Evolutionary conservation across 495 filamentous ascomycete genomes (phyloP).

Genomic region (Aspergillus cavernicola): DNA sequence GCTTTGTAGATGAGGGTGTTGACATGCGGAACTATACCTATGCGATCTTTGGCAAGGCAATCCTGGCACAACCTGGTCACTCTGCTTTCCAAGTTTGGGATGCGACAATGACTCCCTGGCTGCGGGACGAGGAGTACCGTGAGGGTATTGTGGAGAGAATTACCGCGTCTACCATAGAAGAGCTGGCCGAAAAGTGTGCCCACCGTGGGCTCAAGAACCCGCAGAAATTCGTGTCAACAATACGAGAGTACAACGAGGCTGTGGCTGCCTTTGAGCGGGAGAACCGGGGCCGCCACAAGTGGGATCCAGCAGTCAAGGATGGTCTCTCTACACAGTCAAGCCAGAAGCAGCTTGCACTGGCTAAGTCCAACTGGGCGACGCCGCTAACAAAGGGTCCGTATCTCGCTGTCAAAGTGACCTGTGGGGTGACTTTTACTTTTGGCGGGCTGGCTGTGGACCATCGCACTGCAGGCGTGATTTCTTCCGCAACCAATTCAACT

Average conservation of each 20-base stretch:
- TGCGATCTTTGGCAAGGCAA: conserved; percentile 54
- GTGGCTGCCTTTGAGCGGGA: conserved; percentile 35
- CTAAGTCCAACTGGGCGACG: conserved; percentile 62
- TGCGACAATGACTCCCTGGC: conserved; percentile 36
- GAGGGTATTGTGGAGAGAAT: conserved; percentile 51
- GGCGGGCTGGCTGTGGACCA: conserved; percentile 54
- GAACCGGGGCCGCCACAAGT: conserved; percentile 35
- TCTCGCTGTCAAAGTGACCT: conserved; percentile 54
- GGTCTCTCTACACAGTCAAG: conserved; percentile 52
- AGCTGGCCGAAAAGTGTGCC: conserved; percentile 47
- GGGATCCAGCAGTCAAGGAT: conserved; percentile 55
- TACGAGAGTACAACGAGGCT: conserved; percentile 52
- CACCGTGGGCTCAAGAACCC: conserved; percentile 39
- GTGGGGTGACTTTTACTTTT: conserved; percentile 64
- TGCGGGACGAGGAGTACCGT: conserved; percentile 57
- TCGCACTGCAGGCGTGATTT: conserved; percentile 45
- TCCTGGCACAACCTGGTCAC: conserved; percentile 51
- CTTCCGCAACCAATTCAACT: conserved; percentile 34
- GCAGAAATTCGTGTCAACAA: conserved; percentile 41
- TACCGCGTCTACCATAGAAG: conserved; percentile 42
- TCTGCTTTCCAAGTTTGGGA: conserved; percentile 64
- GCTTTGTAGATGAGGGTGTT: conserved; percentile 62
- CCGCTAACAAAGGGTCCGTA: conserved; percentile 34
- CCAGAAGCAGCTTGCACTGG: conserved; percentile 27
- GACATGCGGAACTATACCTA: conserved; percentile 64